These are phyloP conservation scores for Wallemia hederae DNA, from an alignment of 1,284 basidiomycete species.

Conservation along the genomic window DNA sequence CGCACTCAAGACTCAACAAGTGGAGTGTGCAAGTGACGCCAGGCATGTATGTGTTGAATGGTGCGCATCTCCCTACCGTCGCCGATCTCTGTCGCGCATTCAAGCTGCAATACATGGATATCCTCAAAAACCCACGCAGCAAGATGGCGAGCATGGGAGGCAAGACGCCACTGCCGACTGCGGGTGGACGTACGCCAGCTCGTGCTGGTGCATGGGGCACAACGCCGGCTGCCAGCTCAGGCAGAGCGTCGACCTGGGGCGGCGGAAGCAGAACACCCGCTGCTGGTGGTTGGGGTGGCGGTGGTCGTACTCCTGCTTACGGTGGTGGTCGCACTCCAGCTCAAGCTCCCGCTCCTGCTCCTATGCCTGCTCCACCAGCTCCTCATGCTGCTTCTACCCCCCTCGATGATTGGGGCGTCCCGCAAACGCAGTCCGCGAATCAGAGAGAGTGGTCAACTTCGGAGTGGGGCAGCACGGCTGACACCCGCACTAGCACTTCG, in stretches of 20 bases:
- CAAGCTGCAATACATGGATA: constrained; percentile 25
- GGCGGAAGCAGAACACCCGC: too few species aligned
- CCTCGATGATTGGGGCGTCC: neutral
- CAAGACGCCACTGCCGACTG: neutral
- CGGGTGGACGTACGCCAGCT: too few species aligned
- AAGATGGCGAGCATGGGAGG: neutral
- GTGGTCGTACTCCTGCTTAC: neutral
- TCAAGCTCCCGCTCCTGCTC: neutral
- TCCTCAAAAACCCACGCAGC: neutral
- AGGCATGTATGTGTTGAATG: constrained; percentile 64
- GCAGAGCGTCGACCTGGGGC: too few species aligned
- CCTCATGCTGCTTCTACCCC: neutral
- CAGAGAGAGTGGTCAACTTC: neutral
- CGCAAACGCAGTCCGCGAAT: neutral
- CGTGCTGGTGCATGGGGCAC: too few species aligned
- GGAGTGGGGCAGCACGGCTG: too few species aligned
- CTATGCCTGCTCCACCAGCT: too few species aligned
- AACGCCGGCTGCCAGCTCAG: too few species aligned
- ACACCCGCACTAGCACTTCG: too few species aligned
- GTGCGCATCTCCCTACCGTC: constrained; percentile 60
- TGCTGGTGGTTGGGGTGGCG: too few species aligned
- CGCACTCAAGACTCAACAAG: neutral
- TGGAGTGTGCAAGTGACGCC: constrained; percentile 48
- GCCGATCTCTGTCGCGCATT: constrained; percentile 81
- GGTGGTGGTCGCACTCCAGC: neutral